phyloP scores from a whole-genome alignment of 2,329 filamentous ascomycete species.

The Clarireedia hainanense region DNA sequence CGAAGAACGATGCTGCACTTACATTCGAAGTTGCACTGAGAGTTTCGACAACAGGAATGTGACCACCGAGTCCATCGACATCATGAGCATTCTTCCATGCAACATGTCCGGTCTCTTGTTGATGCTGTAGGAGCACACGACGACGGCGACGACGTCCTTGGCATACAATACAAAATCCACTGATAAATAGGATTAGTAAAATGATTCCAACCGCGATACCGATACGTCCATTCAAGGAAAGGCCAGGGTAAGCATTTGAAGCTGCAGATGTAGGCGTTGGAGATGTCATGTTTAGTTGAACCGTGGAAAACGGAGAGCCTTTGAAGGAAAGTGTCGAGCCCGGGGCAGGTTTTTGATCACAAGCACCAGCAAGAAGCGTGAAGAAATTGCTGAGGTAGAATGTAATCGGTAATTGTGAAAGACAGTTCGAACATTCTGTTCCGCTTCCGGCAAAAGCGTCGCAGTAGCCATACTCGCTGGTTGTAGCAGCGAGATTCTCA shows the following conservation, averaged over 20 bases:
- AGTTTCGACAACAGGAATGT: conserved; percentile 3
- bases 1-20: conserved; percentile 29
- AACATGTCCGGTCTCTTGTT: conserved; percentile 19
- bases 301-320: conserved; percentile 44
- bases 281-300: conserved; percentile 41
- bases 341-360: conserved; percentile 41
- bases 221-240: conserved; percentile 48
- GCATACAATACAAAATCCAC: conserved; percentile 47
- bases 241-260: conserved; percentile 23
- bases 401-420: conserved; percentile 31
- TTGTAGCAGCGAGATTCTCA: conserved; percentile 40
- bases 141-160: conserved; percentile 48
- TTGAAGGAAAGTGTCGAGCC: conserved; percentile 42
- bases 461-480: conserved; percentile 46
- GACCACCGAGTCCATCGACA: conserved; percentile 1
- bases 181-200: conserved; percentile 37
- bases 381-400: conserved; percentile 47
- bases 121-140: conserved; percentile 39
- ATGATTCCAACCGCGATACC: conserved; percentile 49
- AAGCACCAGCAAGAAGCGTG: conserved; percentile 38
- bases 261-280: conserved; percentile 34
- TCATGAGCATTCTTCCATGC: conserved; percentile 18
- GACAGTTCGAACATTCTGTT: conserved; percentile 41
- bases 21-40: conserved; percentile 21
- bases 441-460: conserved; percentile 25